Evolutionary conservation across 306 rosid genomes (phyloP).

Genomic region (Mucuna pruriens): DNA sequence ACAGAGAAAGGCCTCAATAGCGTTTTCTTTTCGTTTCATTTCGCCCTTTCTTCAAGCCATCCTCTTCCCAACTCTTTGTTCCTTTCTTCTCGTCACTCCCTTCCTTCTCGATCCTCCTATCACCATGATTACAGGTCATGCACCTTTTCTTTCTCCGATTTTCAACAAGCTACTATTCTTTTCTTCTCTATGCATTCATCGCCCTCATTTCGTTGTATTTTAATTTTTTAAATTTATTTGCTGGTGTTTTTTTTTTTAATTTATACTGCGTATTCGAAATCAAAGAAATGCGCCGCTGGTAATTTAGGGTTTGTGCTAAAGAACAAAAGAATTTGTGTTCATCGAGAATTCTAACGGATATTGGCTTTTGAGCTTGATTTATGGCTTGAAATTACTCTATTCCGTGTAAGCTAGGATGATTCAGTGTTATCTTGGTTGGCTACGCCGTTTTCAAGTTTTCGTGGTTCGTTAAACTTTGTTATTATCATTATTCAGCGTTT

Average conservation of each 20-base stretch:
- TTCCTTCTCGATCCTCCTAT: constrained; percentile 39
- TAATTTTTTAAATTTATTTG: background rate
- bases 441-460: background rate
- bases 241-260: background rate
- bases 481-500: background rate
- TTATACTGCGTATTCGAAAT: constrained; percentile 26
- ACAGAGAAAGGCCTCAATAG: background rate
- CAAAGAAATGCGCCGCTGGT: constrained; percentile 34
- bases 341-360: constrained; percentile 1
- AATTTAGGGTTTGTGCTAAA: constrained; percentile 29
- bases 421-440: background rate
- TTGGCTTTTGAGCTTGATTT: constrained; percentile 30
- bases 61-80: constrained; percentile 34
- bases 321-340: background rate
- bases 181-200: constrained; percentile 2
- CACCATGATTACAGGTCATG: constrained; percentile 79
- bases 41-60: constrained; percentile 82
- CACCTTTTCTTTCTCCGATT: constrained; percentile 35
- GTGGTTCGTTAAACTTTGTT: background rate
- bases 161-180: background rate
- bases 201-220: background rate
- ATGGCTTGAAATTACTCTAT: constrained; percentile 5
- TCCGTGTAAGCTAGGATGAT: constrained; percentile 4
- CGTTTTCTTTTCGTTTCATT: constrained; percentile 17
- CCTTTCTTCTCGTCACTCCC: constrained; percentile 23